Evolutionary conservation across 176 grass and related monocot genomes (phyloP).

Genomic region (Zea luxurians): DNA sequence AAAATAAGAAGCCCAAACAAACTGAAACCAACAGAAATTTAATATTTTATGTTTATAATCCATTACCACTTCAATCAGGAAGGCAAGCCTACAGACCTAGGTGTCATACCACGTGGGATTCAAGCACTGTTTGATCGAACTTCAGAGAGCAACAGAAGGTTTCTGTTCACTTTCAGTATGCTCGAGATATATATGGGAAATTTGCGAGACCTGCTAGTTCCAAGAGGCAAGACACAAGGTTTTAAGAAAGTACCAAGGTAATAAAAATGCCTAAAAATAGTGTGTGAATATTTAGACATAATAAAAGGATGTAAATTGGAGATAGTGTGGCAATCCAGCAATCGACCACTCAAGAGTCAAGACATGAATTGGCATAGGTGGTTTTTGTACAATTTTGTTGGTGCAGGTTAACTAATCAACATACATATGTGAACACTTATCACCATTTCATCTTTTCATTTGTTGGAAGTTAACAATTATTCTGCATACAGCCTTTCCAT

Average conservation of each 20-base stretch:
- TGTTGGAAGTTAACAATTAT: constrained; percentile 9
- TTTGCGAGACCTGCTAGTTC: constrained; percentile 77
- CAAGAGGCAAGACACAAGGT: constrained; percentile 43
- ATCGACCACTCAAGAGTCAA: neutral
- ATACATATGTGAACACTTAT: constrained; percentile 8
- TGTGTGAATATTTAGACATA: neutral
- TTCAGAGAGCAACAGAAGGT: constrained; percentile 62
- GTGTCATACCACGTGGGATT: constrained; percentile 81
- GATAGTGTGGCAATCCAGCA: neutral
- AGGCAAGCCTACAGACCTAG: constrained; percentile 56
- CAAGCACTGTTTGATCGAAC: constrained; percentile 68
- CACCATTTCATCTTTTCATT: constrained; percentile 1
- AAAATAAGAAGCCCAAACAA: constrained; percentile 8
- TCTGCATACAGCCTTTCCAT: constrained; percentile 64
- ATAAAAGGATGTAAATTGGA: neutral
- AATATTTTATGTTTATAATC: constrained; percentile 28
- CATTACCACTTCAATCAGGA: constrained; percentile 62
- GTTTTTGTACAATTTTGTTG: constrained; percentile 29
- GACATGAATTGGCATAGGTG: constrained; percentile 20
- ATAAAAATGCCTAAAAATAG: neutral
- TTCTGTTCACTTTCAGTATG: constrained; percentile 95
- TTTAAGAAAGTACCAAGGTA: constrained; percentile 74
- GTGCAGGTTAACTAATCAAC: neutral
- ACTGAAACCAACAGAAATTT: constrained; percentile 1
- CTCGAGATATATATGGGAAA: constrained; percentile 98